Percentiles rank a stretch among this genome's conserved stretches.
Evolutionary conservation across 192 early-diverging fungal genomes (phyloP).

Genomic region (Podila horticola): DNA sequence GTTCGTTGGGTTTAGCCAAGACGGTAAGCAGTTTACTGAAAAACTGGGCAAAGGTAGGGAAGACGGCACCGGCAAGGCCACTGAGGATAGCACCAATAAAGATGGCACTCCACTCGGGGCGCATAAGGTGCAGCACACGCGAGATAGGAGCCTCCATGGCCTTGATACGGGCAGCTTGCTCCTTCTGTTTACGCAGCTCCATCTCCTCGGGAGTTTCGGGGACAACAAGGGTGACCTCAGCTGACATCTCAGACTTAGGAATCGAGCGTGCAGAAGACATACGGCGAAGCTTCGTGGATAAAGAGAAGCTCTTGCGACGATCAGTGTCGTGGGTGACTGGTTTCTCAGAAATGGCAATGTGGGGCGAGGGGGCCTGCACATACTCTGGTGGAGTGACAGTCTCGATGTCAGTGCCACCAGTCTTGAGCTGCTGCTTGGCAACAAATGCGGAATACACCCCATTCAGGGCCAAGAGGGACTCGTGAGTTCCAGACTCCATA

Average conservation of each 20-base stretch:
- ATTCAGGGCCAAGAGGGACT: slow-evolving; percentile 66
- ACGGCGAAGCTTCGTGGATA: slow-evolving; percentile 59
- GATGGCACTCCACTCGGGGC: slow-evolving; percentile 62
- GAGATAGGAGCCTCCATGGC: slow-evolving; percentile 64
- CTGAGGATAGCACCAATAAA: slow-evolving; percentile 68
- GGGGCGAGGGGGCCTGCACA: neutral
- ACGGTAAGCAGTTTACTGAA: slow-evolving; percentile 50
- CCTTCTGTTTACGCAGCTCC: slow-evolving; percentile 46
- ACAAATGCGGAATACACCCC: slow-evolving; percentile 68
- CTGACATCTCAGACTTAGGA: slow-evolving; percentile 40
- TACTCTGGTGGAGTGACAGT: neutral
- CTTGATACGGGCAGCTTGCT: slow-evolving; percentile 42
- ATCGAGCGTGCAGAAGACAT: slow-evolving; percentile 40
- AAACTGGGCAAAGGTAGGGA: slow-evolving; percentile 83
- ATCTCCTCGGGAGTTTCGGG: slow-evolving; percentile 48
- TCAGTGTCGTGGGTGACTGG: slow-evolving; percentile 41
- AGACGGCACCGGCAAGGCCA: slow-evolving; percentile 74
- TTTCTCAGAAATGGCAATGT: slow-evolving; percentile 42
- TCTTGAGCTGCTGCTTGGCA: slow-evolving; percentile 65
- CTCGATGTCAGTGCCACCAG: slow-evolving; percentile 35
- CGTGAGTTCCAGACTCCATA: slow-evolving; percentile 77
- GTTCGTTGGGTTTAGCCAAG: neutral
- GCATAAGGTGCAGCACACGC: slow-evolving; percentile 63
- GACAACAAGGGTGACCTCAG: slow-evolving; percentile 14
- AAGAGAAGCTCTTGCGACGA: slow-evolving; percentile 69